Percentiles rank a stretch among this genome's conserved stretches.
Conservation (phyloP, 768 basidiomycete genomes). For the Lactarius akahatsu region DNA sequence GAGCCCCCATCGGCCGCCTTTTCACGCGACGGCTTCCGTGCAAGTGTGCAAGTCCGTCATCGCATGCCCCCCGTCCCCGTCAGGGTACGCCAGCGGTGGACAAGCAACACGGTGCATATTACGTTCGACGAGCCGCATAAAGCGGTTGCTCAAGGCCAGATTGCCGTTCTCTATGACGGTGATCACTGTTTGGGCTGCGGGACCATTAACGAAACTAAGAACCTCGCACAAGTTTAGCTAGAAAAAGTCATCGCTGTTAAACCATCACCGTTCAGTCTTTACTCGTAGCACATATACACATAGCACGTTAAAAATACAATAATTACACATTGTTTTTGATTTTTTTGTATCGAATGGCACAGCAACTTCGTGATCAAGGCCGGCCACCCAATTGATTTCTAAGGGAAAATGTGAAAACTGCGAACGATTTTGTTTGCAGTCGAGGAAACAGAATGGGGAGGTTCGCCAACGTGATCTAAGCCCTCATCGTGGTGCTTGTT, state of each 20-base stretch:
- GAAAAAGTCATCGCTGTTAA: neutral
- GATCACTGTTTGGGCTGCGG: slow-evolving; percentile 87
- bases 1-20: slow-evolving; percentile 49
- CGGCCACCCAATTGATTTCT: slow-evolving; percentile 4
- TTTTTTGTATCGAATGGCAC: slow-evolving; percentile 8
- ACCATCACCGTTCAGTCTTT: neutral
- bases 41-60: slow-evolving; percentile 66
- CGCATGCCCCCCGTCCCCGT: slow-evolving; percentile 51
- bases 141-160: slow-evolving; percentile 78
- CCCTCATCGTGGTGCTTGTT: neutral
- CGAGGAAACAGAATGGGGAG: neutral
- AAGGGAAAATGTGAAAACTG: slow-evolving; percentile 11
- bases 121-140: slow-evolving; percentile 58
- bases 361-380: slow-evolving; percentile 10
- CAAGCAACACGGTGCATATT: slow-evolving; percentile 41
- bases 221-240: neutral
- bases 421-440: slow-evolving; percentile 1
- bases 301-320: neutral
- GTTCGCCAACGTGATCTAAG: neutral
- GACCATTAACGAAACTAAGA: slow-evolving; percentile 43
- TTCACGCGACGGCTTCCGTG: slow-evolving; percentile 45
- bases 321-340: neutral
- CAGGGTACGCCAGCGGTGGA: slow-evolving; percentile 15
- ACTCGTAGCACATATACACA: neutral
- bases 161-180: slow-evolving; percentile 68